Percentiles rank a stretch among this genome's conserved stretches.
Conservation (phyloP, 257 asterid species). For the Solanum infundibuliforme region DNA sequence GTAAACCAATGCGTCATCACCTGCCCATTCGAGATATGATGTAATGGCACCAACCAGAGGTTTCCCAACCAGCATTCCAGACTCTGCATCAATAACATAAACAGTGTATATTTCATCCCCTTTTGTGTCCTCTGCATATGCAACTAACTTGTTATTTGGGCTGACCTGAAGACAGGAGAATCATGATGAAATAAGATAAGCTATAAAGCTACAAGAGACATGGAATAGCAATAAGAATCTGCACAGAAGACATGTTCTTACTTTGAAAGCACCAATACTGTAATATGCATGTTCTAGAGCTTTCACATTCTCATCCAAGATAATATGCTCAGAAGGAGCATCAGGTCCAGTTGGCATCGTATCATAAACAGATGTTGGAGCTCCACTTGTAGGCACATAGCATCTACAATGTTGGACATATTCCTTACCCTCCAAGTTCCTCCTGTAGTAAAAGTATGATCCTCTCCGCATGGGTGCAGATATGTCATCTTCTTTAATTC, state of each 20-base stretch:
- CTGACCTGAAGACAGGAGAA: conserved; percentile 46
- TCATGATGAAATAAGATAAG: background rate
- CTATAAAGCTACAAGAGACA: background rate
- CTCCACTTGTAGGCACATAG: conserved; percentile 31
- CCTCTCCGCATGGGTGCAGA: conserved; percentile 67
- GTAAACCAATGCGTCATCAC: conserved; percentile 71
- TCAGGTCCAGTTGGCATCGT: conserved; percentile 74
- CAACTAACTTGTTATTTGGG: conserved; percentile 68
- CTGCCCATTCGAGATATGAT: conserved; percentile 71
- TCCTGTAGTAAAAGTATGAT: conserved; percentile 62
- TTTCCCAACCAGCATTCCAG: conserved; percentile 53
- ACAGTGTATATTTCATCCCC: conserved; percentile 87
- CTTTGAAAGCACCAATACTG: conserved; percentile 61
- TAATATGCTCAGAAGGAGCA: conserved; percentile 75
- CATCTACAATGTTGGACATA: conserved; percentile 74
- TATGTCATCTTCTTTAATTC: conserved; percentile 85
- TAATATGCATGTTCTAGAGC: conserved; percentile 61
- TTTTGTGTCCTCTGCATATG: conserved; percentile 88
- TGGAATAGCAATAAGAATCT: background rate
- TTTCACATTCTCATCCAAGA: conserved; percentile 82
- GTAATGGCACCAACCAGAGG: conserved; percentile 59
- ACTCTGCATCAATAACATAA: conserved; percentile 71
- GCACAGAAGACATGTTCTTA: conserved; percentile 16
- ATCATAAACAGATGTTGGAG: conserved; percentile 56
- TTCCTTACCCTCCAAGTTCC: conserved; percentile 88